Evolutionary conservation across 805 yeast species (phyloP), one percentile per base, ranked within the genome.

Genomic region (Ogataea ramenticola): DNA sequence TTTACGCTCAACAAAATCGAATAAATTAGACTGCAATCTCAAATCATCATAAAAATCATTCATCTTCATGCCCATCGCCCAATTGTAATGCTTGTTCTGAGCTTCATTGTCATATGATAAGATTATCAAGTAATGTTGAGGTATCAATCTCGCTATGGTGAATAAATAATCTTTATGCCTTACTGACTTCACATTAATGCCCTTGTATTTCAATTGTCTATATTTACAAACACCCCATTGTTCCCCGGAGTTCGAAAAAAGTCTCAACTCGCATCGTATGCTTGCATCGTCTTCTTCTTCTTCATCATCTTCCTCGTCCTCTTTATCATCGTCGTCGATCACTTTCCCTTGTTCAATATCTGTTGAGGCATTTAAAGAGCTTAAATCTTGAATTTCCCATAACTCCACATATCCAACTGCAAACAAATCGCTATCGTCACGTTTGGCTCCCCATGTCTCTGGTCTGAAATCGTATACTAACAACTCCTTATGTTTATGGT

Each of bases 31-130:
- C 20, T 44, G 48, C 43, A 50, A 44, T 47, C 50, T 43, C 15
- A 51, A 45, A 42, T 60, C 62, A 34, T 54, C 61, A 17, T 51
- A 54, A 36, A 54, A 52, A 36, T 50, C 58, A 37, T 55, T 48
- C 16, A 61, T 16, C 15, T 53, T 49, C 56, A 61, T 52, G 1
- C 61, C 61, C 10, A 61, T 26, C 1, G 57, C 61, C 31, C 58
- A 24, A 24, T 24, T 24, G 27, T 6, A 24, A 10, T 6, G 27
- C 6, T 24, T 24, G 10, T 24, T 24, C 10, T 10, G 43, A 19
- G 48, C 21, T 33, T 33, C 21, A 9, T 17, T 17, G 11, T 46
- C 19, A 17, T 33, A 17, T 30, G 46, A 44, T 14, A 59, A 42
- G 20, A 57, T 49, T 1, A 54, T 39, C 12, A 57, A 49, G 43